These are phyloP conservation scores for Wallemia ichthyophaga DNA, from an alignment of 1,284 basidiomycete species.

Conservation along the genomic window DNA sequence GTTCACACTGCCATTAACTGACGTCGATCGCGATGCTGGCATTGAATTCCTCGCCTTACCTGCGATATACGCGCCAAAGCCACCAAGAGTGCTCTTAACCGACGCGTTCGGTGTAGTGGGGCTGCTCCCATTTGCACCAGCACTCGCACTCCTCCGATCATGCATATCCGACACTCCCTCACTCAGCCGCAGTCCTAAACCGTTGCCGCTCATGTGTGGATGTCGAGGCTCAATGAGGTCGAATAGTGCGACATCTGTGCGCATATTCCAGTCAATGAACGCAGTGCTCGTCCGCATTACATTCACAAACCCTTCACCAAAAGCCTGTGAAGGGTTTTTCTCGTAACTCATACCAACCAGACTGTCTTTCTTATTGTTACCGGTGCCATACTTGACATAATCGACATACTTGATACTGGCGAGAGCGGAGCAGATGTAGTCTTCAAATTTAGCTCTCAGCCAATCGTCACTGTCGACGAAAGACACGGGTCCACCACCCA, in stretches of 20 bases:
- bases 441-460: conserved; percentile 40
- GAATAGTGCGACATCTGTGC: conserved; percentile 63
- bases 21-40: background rate
- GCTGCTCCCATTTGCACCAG: background rate
- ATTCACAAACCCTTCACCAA: conserved; percentile 50
- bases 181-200: background rate
- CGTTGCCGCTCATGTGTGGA: background rate
- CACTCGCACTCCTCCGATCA: background rate
- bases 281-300: conserved; percentile 59
- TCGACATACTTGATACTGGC: conserved; percentile 62
- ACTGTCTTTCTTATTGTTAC: background rate
- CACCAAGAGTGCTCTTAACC: background rate
- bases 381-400: conserved; percentile 20
- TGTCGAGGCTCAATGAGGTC: conserved; percentile 51
- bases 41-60: background rate
- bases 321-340: conserved; percentile 29
- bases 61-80: background rate
- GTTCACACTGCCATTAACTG: background rate
- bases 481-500: conserved; percentile 32
- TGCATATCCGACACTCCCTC: background rate
- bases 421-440: conserved; percentile 48
- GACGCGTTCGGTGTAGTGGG: background rate
- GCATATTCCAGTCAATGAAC: conserved; percentile 54
- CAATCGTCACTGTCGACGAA: conserved; percentile 86
- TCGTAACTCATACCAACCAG: conserved; percentile 13